Percentiles rank a stretch among this genome's conserved stretches.
These are phyloP conservation scores for Tetradesmus lagerheimii DNA, from an alignment of 139 green algal species.

Conservation along the genomic window DNA sequence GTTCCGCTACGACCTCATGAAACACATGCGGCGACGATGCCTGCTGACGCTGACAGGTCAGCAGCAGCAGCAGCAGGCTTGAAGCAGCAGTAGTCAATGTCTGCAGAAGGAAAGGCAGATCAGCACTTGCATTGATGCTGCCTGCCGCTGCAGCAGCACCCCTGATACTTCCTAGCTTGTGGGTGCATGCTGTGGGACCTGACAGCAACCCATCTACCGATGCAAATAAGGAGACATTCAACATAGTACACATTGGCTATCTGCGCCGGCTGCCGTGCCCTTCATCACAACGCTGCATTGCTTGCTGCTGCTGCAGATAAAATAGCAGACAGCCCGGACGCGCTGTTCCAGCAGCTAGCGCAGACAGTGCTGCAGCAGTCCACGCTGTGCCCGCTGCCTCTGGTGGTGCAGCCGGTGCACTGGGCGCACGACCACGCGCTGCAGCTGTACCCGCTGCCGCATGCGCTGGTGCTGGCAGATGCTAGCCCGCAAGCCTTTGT, in stretches of 20 bases:
- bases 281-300: not conserved
- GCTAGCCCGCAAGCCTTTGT: slow-evolving; percentile 56
- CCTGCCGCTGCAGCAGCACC: too few species aligned
- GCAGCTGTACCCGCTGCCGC: slow-evolving; percentile 88
- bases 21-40: slow-evolving; percentile 69
- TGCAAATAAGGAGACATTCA: too few species aligned
- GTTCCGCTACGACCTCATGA: slow-evolving; percentile 79
- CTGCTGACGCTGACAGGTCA: slow-evolving; percentile 51
- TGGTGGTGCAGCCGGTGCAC: slow-evolving; percentile 85
- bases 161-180: too few species aligned
- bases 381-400: slow-evolving; percentile 91
- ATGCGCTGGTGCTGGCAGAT: slow-evolving; percentile 88
- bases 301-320: slow-evolving; percentile 21
- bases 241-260: too few species aligned
- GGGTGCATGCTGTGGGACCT: too few species aligned
- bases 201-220: too few species aligned
- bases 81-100: not conserved
- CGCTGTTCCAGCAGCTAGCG: slow-evolving; percentile 75
- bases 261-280: too few species aligned
- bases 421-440: slow-evolving; percentile 85
- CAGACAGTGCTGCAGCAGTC: slow-evolving; percentile 93
- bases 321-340: slow-evolving; percentile 1
- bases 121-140: not conserved
- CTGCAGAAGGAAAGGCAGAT: not conserved
- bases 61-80: not conserved